Conservation (phyloP, 306 rosid species). For the Ormosia semicastrata region DNA sequence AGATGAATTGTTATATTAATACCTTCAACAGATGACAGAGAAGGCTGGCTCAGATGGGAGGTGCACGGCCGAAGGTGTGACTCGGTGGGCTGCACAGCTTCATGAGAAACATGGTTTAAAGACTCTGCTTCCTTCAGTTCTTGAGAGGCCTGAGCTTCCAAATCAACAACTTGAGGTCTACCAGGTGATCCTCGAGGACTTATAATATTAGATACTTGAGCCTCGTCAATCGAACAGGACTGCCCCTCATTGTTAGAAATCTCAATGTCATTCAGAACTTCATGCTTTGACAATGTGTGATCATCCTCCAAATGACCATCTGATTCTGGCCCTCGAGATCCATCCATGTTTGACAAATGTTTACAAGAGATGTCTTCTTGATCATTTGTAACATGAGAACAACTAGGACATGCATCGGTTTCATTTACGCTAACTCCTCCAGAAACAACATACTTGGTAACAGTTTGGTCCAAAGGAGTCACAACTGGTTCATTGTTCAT, state of each 20-base stretch:
- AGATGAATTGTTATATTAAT: constrained; percentile 22
- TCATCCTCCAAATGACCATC: constrained; percentile 50
- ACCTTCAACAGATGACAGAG: constrained; percentile 54
- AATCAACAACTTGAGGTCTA: constrained; percentile 60
- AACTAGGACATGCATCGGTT: constrained; percentile 51
- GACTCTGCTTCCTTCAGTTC: constrained; percentile 42
- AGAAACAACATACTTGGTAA: constrained; percentile 41
- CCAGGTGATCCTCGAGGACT: constrained; percentile 51
- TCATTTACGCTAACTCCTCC: constrained; percentile 41
- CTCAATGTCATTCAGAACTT: constrained; percentile 37
- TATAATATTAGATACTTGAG: constrained; percentile 28
- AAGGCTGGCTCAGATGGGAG: constrained; percentile 39
- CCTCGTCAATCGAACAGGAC: constrained; percentile 37
- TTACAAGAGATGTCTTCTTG: constrained; percentile 54
- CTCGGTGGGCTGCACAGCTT: constrained; percentile 36
- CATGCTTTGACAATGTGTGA: constrained; percentile 47
- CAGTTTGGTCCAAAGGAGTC: constrained; percentile 41
- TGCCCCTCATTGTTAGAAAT: constrained; percentile 41
- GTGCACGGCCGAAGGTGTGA: constrained; percentile 63
- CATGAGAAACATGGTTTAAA: constrained; percentile 40
- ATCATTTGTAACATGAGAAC: constrained; percentile 66
- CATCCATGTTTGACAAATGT: constrained; percentile 41
- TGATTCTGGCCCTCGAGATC: constrained; percentile 29
- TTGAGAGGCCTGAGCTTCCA: constrained; percentile 48
- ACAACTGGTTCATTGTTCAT: constrained; percentile 47